phyloP scores from a whole-genome alignment of 1,139 yeast genomes.

The Insectozyma bohioensis region DNA sequence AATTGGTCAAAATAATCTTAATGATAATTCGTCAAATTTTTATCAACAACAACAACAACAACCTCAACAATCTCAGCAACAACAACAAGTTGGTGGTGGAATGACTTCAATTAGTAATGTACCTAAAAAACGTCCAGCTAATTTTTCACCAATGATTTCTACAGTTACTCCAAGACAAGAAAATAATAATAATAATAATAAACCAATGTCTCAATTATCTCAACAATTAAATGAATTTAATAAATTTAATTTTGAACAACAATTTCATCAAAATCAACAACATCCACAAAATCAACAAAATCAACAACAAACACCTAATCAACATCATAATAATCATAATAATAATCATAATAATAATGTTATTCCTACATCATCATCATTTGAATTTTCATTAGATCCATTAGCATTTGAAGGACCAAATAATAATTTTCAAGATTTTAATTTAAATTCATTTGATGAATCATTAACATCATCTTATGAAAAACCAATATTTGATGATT shows the following conservation, averaged over 20 bases:
- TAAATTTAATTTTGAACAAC: conserved; percentile 7
- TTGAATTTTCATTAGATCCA: conserved; percentile 33
- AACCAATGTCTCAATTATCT: conserved; percentile 11
- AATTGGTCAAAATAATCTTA: conserved; percentile 38
- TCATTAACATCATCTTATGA: conserved; percentile 14
- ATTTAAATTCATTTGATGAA: conserved; percentile 8
- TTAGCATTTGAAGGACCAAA: conserved; percentile 36
- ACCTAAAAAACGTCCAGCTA: conserved; percentile 33
- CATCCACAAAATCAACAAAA: conserved; percentile 4
- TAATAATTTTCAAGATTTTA: conserved; percentile 17
- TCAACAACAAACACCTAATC: conserved; percentile 1
- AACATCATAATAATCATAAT: conserved; percentile 1
- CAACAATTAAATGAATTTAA: conserved; percentile 13
- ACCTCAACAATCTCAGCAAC: background rate
- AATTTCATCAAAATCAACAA: conserved; percentile 7
- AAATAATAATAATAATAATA: conserved; percentile 1
- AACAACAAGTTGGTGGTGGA: conserved; percentile 6
- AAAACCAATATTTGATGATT: conserved; percentile 15
- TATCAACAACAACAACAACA: conserved; percentile 3
- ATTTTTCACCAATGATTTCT: conserved; percentile 28
- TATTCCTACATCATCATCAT: conserved; percentile 11
- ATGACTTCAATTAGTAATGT: conserved; percentile 12
- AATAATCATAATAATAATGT: conserved; percentile 5
- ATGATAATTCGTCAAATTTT: too few relatives aligned
- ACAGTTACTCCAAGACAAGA: conserved; percentile 1